These are phyloP conservation scores for Trichosanthes truncata DNA, from an alignment of 306 rosid species.

Conservation along the genomic window DNA sequence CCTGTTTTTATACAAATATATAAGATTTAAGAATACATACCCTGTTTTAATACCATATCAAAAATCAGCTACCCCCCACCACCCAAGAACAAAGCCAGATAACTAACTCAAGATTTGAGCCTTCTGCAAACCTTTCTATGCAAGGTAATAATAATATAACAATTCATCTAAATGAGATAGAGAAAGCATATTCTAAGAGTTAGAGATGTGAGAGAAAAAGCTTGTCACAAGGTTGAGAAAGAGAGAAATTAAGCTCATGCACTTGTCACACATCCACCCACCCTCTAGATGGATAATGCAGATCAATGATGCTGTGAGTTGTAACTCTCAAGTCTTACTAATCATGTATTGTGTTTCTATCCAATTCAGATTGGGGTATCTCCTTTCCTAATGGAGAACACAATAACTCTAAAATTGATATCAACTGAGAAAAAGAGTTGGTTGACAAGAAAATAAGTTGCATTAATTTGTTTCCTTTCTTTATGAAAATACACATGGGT, in stretches of 20 bases:
- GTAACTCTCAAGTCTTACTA: not conserved
- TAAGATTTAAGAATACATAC: not conserved
- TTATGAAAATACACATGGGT: not conserved
- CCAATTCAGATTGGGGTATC: not conserved
- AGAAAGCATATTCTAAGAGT: not conserved
- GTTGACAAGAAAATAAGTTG: not conserved
- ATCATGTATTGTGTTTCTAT: not conserved
- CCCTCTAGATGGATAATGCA: not conserved
- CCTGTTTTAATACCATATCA: not conserved
- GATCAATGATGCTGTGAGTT: not conserved
- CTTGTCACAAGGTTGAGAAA: not conserved
- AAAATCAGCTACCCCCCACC: not conserved
- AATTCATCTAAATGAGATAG: not conserved
- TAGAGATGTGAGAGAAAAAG: not conserved
- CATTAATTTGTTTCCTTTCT: not conserved
- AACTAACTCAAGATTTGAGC: not conserved
- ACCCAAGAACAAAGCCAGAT: not conserved
- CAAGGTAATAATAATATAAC: not conserved
- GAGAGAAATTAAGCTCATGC: not conserved
- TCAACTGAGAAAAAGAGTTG: not conserved
- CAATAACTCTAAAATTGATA: not conserved
- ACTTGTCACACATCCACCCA: not conserved
- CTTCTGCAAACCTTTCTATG: not conserved
- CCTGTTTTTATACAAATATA: not conserved
- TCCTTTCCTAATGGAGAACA: not conserved